Evolutionary conservation across 2,329 filamentous ascomycete species (phyloP), one percentile per base, ranked within the genome.

Genomic region (Periglandula ipomoeae): DNA sequence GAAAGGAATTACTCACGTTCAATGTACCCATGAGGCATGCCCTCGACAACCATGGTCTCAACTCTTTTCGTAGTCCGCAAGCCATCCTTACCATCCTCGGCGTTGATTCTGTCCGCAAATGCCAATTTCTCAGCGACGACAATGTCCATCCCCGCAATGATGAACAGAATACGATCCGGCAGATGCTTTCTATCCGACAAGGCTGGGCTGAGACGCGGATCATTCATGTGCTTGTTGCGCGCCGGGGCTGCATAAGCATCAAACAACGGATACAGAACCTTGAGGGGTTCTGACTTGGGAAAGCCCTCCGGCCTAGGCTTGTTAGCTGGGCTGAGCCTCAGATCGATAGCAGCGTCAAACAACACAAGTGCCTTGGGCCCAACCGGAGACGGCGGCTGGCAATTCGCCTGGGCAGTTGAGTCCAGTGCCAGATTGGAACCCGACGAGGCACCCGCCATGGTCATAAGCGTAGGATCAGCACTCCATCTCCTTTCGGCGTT

Each of bases 401-500:
- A 61, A 9, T 15, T 35, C 7, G 49, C 15, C 9, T 60, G 57
- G 46, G 62, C 60, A 20, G 58, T 59, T 2, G 61, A 56, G 2
- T 63, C 61, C 7, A 76, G 49, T 2, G 68, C 70, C 7, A 76
- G 58, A 50, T 69, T 72, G 0, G 62, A 71, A 6, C 74, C 73
- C 0, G 67, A 68, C 1, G 69, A 72, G 26, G 65, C 65, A 0
- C 73, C 73, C 23, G 66, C 65, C 1, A 71, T 57, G 0, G 72
- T 75, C 49, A 75, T 56, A 4, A 69, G 51, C 2, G 59, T 56
- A 3, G 65, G 57, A 55, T 73, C 68, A 2, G 68, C 65, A 11
- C 62, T 62, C 53, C 63, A 67, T 24, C 61, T 51, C 1, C 49
- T 44, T 44, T 60, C 62, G 0, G 70, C 67, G 42, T 74, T 63